Conservation (phyloP, 202 grass and related monocot species). For the Cymbopogon flexuosus region DNA sequence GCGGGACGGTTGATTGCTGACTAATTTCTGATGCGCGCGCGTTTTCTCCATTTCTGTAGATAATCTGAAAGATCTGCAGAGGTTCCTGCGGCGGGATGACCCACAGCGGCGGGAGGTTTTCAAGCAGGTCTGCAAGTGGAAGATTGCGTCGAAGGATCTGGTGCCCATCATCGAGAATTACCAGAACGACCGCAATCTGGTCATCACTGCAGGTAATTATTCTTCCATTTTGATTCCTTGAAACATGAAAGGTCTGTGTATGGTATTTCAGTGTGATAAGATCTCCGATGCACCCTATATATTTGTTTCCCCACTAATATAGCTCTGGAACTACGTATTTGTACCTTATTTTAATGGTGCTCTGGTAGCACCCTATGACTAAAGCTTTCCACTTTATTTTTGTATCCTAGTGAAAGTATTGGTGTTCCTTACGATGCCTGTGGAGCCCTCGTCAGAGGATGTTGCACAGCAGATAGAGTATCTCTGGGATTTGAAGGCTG, state of each 20-base stretch:
- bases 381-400: neutral
- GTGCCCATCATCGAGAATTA: slow-evolving; percentile 87
- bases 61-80: slow-evolving; percentile 83
- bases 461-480: slow-evolving; percentile 85
- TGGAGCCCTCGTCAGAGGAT: slow-evolving; percentile 64
- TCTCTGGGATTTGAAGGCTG: slow-evolving; percentile 89
- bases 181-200: slow-evolving; percentile 69
- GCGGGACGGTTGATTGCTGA: neutral
- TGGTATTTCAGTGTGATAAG: neutral
- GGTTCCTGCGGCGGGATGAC: slow-evolving; percentile 78
- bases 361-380: neutral
- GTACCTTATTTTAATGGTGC: neutral
- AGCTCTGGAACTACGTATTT: neutral
- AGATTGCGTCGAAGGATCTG: slow-evolving; percentile 70
- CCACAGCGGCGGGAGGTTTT: slow-evolving; percentile 70
- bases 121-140: slow-evolving; percentile 99
- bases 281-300: neutral
- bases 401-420: slow-evolving; percentile 78
- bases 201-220: slow-evolving; percentile 59
- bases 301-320: neutral
- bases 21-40: neutral
- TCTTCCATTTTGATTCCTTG: slow-evolving; percentile 6
- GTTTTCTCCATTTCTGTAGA: slow-evolving; percentile 42
- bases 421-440: slow-evolving; percentile 92
- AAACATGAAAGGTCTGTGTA: neutral